A percentile compares a stretch with the other conserved stretches of the same genome.
phyloP scores from a whole-genome alignment of 768 basidiomycete species.

The Rhizopogon roseolus region DNA sequence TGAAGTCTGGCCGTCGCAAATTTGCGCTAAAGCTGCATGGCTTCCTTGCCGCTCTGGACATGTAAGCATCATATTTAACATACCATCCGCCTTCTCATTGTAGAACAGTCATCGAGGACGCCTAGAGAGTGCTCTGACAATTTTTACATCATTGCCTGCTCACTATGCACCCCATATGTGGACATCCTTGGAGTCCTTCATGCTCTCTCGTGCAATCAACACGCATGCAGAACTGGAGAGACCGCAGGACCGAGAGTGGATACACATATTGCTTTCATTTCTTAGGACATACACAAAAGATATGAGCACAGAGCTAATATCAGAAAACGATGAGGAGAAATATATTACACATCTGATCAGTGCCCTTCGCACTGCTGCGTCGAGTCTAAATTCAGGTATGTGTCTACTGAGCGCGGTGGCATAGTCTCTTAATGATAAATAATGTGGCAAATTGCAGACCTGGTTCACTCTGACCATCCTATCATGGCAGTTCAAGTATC shows the following conservation, averaged over 20 bases:
- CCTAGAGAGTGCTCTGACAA: constrained; percentile 55
- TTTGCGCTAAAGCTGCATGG: constrained; percentile 85
- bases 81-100: not conserved
- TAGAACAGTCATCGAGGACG: constrained; percentile 60
- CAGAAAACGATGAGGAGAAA: constrained; percentile 42
- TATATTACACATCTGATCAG: constrained; percentile 50
- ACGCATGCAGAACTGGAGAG: constrained; percentile 56
- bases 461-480: constrained; percentile 66
- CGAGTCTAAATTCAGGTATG: constrained; percentile 52
- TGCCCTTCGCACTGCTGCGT: constrained; percentile 44
- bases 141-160: constrained; percentile 77
- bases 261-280: constrained; percentile 72
- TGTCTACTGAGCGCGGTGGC: not conserved
- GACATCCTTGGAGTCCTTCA: constrained; percentile 74
- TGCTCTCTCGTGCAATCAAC: constrained; percentile 71
- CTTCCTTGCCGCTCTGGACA: constrained; percentile 80
- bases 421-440: constrained; percentile 5
- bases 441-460: constrained; percentile 40
- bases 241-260: constrained; percentile 72
- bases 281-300: constrained; percentile 64
- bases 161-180: constrained; percentile 82
- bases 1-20: constrained; percentile 76
- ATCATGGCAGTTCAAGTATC: constrained; percentile 50
- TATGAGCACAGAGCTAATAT: constrained; percentile 45
- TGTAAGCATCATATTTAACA: constrained; percentile 49